Conservation (phyloP, 225 moss, liverwort and hornwort species). For the Thuidium tamariscinum region DNA sequence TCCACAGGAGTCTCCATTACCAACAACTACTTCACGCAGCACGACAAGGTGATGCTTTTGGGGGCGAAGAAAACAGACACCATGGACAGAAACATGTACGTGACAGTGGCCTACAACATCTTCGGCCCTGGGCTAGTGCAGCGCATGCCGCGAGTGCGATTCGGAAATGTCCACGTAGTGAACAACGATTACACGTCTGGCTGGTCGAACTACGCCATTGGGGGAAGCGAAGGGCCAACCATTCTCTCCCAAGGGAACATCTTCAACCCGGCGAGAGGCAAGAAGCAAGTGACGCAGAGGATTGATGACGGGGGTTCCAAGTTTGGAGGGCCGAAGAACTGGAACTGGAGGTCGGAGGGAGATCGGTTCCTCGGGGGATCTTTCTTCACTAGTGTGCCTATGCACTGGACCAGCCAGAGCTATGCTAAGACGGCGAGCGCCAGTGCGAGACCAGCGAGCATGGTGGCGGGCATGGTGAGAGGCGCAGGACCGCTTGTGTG, state of each 20-base stretch:
- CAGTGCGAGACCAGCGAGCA: background rate
- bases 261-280: background rate
- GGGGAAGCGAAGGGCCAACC: background rate
- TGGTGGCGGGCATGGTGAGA: background rate
- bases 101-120: background rate
- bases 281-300: conserved; percentile 16
- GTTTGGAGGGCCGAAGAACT: background rate
- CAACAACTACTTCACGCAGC: background rate
- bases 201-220: background rate
- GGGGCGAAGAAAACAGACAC: background rate
- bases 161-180: background rate
- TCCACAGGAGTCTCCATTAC: background rate
- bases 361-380: background rate
- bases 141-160: background rate
- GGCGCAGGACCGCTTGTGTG: conserved; percentile 4
- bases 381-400: background rate
- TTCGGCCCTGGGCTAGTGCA: background rate
- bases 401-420: background rate
- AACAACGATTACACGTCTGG: background rate
- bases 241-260: background rate
- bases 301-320: background rate
- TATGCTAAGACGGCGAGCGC: conserved; percentile 6
- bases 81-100: background rate
- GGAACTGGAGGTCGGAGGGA: conserved; percentile 19
- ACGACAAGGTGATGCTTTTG: background rate